These are phyloP conservation scores for Tagetes patula DNA, from an alignment of 129 eudicot species.

Conservation along the genomic window DNA sequence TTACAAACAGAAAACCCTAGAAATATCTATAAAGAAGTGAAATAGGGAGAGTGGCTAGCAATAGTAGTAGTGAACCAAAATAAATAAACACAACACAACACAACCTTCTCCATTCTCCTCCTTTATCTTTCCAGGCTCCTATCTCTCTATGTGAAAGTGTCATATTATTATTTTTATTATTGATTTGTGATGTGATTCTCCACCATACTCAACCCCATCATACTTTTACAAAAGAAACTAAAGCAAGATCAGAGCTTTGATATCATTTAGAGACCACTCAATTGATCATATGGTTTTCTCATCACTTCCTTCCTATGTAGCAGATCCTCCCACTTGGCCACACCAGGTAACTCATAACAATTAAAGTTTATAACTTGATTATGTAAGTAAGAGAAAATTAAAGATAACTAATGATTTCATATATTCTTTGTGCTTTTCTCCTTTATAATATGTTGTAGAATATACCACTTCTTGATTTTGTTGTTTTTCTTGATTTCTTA, in stretches of 20 bases:
- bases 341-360: slow-evolving; percentile 34
- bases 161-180: slow-evolving; percentile 23
- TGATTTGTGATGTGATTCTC: slow-evolving; percentile 43
- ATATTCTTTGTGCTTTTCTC: slow-evolving; percentile 31
- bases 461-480: slow-evolving; percentile 32
- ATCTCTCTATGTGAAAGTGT: slow-evolving; percentile 44
- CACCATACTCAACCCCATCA: slow-evolving; percentile 41
- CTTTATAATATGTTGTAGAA: slow-evolving; percentile 31
- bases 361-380: not conserved
- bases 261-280: slow-evolving; percentile 31
- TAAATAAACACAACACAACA: slow-evolving; percentile 42
- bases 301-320: slow-evolving; percentile 50
- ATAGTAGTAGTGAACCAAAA: slow-evolving; percentile 30
- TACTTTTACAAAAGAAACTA: slow-evolving; percentile 43
- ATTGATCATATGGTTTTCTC: slow-evolving; percentile 52
- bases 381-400: not conserved
- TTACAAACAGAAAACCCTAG: slow-evolving; percentile 33
- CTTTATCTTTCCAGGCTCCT: slow-evolving; percentile 42
- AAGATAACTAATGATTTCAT: slow-evolving; percentile 15
- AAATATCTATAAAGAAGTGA: slow-evolving; percentile 31
- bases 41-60: slow-evolving; percentile 34
- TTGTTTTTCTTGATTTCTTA: slow-evolving; percentile 32
- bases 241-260: slow-evolving; percentile 28
- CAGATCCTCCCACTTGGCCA: slow-evolving; percentile 55
- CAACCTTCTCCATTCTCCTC: slow-evolving; percentile 30